A percentile compares a stretch with the other conserved stretches of the same genome.
These are phyloP conservation scores for Leccinum arenicola DNA, from an alignment of 768 basidiomycete species.

Conservation along the genomic window DNA sequence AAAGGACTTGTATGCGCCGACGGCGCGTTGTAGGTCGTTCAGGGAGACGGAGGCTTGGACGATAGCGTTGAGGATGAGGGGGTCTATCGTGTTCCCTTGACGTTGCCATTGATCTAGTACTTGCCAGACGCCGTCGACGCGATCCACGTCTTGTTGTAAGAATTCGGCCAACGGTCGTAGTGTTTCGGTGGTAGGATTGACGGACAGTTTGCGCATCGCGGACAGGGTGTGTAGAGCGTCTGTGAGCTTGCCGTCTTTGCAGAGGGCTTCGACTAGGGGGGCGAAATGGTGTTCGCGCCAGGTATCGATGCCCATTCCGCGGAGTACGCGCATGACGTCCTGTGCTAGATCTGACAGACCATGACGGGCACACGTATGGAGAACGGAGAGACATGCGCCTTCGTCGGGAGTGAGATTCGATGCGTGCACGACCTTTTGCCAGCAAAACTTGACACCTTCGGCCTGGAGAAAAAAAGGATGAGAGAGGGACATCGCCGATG, in stretches of 20 bases:
- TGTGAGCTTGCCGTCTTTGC: slow-evolving; percentile 50
- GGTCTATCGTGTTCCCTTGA: slow-evolving; percentile 51
- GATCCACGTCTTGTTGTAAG: slow-evolving; percentile 46
- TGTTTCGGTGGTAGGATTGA: slow-evolving; percentile 51
- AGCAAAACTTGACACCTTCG: slow-evolving; percentile 62
- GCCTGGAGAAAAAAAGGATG: slow-evolving; percentile 38
- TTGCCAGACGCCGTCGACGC: slow-evolving; percentile 63
- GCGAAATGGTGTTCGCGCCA: slow-evolving; percentile 72
- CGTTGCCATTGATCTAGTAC: slow-evolving; percentile 58
- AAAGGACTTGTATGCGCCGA: slow-evolving; percentile 72
- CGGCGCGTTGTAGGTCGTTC: slow-evolving; percentile 70
- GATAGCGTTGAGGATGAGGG: slow-evolving; percentile 62
- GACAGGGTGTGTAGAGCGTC: slow-evolving; percentile 61
- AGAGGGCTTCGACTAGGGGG: slow-evolving; percentile 73
- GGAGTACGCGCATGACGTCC: slow-evolving; percentile 59
- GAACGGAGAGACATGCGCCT: slow-evolving; percentile 65
- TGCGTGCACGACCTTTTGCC: slow-evolving; percentile 55
- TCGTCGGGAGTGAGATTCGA: slow-evolving; percentile 64
- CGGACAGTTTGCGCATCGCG: slow-evolving; percentile 54
- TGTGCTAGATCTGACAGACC: slow-evolving; percentile 70
- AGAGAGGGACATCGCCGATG: not conserved
- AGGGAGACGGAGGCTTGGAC: slow-evolving; percentile 59
- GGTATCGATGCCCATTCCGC: slow-evolving; percentile 44
- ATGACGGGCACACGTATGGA: slow-evolving; percentile 70
- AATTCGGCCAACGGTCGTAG: slow-evolving; percentile 49